Conservation (phyloP, 1,139 yeast genomes). For the Geotrichum aggregatum region DNA sequence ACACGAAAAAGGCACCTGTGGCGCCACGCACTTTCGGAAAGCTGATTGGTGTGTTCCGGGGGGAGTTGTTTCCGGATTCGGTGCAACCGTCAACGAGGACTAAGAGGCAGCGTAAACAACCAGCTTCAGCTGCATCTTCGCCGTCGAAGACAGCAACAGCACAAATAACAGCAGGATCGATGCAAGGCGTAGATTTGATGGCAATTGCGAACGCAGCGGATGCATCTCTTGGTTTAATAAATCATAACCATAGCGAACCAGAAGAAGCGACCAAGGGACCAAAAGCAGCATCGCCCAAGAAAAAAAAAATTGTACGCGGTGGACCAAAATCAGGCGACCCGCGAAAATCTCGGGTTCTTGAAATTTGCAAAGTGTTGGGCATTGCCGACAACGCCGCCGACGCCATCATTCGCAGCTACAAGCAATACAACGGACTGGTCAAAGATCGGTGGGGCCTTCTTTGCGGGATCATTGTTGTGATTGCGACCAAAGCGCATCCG, state of each 20-base stretch:
- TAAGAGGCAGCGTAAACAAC: too few species aligned
- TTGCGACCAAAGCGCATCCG: slow-evolving; percentile 36
- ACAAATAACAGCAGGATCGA: background rate
- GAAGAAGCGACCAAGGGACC: background rate
- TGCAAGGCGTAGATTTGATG: background rate
- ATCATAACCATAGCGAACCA: background rate
- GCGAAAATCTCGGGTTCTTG: slow-evolving; percentile 9
- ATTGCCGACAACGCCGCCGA: slow-evolving; percentile 7
- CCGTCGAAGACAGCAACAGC: background rate
- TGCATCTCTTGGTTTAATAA: background rate
- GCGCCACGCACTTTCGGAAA: slow-evolving; percentile 32
- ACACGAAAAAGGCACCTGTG: slow-evolving; percentile 31
- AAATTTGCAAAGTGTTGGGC: slow-evolving; percentile 12
- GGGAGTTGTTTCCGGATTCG: slow-evolving; percentile 14
- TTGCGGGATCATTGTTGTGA: slow-evolving; percentile 35
- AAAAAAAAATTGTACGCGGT: slow-evolving; percentile 11
- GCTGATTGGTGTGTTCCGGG: slow-evolving; percentile 31
- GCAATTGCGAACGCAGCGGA: slow-evolving; percentile 14
- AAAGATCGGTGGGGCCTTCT: slow-evolving; percentile 40
- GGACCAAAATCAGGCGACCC: slow-evolving; percentile 18
- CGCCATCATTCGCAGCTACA: slow-evolving; percentile 36
- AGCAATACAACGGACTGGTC: slow-evolving; percentile 34
- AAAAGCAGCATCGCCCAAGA: background rate
- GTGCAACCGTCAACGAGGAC: too few species aligned
- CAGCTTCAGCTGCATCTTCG: too few species aligned